Percentiles rank a stretch among this genome's conserved stretches.
Conservation (phyloP, 2,329 filamentous ascomycete genomes). For the Grosmannia serpens region DNA sequence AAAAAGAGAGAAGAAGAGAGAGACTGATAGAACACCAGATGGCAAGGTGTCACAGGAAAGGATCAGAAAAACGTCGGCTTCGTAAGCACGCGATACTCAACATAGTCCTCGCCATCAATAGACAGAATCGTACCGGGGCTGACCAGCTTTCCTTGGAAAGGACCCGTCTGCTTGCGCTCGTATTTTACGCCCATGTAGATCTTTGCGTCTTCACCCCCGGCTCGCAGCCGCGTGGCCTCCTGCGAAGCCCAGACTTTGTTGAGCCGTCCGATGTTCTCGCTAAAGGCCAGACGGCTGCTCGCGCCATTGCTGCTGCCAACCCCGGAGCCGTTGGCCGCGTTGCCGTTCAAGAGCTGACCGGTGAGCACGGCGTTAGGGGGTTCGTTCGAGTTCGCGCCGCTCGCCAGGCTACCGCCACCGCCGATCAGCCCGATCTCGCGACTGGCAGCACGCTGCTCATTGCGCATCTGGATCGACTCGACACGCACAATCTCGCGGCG, state of each 20-base stretch:
- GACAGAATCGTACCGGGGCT: slow-evolving; percentile 49
- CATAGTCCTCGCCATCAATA: slow-evolving; percentile 56
- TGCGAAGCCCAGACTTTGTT: slow-evolving; percentile 46
- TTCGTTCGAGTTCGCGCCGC: background rate
- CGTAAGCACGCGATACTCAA: slow-evolving; percentile 54
- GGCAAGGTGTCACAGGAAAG: background rate
- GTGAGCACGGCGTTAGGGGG: background rate
- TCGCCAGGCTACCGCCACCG: background rate
- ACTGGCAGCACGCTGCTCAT: slow-evolving; percentile 33
- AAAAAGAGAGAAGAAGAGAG: background rate
- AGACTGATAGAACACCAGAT: background rate
- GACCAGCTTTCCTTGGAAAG: slow-evolving; percentile 52
- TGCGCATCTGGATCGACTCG: slow-evolving; percentile 38
- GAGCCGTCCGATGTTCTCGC: slow-evolving; percentile 39
- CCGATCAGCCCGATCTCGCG: slow-evolving; percentile 23
- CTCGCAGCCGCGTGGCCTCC: slow-evolving; percentile 33
- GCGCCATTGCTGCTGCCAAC: slow-evolving; percentile 14
- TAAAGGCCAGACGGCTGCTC: slow-evolving; percentile 21
- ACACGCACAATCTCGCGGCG: slow-evolving; percentile 39
- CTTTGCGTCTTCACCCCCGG: slow-evolving; percentile 39
- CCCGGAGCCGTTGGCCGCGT: slow-evolving; percentile 7
- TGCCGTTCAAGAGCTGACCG: slow-evolving; percentile 11
- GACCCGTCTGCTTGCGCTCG: slow-evolving; percentile 47
- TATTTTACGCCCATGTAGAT: slow-evolving; percentile 50
- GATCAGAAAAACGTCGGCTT: slow-evolving; percentile 49